phyloP scores from a whole-genome alignment of 257 asterid species.

The Penstemon eatonii region DNA sequence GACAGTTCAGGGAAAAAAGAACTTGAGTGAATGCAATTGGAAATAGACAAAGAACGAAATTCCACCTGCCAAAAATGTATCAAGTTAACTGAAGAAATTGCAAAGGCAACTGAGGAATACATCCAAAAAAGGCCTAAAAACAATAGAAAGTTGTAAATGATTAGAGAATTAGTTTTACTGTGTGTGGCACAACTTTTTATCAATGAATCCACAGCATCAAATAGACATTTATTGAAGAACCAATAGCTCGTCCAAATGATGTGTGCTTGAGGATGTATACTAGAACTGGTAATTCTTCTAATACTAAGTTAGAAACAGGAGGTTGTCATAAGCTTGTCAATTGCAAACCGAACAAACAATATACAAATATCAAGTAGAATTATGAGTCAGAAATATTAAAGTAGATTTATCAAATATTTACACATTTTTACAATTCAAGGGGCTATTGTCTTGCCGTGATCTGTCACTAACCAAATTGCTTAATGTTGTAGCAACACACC shows the following conservation, averaged over 20 bases:
- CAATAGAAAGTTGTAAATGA: background rate
- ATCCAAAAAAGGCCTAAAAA: constrained; percentile 6
- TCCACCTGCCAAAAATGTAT: constrained; percentile 67
- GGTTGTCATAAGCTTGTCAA: background rate
- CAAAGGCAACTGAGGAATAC: background rate
- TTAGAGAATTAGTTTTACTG: background rate
- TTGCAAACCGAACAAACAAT: background rate
- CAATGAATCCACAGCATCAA: background rate
- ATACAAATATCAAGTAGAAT: no score
- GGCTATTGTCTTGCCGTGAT: no score
- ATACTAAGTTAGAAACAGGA: background rate
- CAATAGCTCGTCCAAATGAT: background rate
- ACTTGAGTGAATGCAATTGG: constrained; percentile 70
- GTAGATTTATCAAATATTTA: no score
- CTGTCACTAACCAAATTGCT: no score
- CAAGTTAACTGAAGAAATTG: constrained; percentile 12
- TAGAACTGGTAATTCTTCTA: background rate
- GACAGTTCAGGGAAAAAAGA: constrained; percentile 90
- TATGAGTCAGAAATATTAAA: no score
- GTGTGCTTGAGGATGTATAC: background rate
- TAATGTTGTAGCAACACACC: no score
- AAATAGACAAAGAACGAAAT: constrained; percentile 68
- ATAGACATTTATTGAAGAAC: background rate
- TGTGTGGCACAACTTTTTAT: background rate
- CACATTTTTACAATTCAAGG: no score